These are phyloP conservation scores for Priceomyces melissophilus DNA, from an alignment of 805 yeast species.

Conservation along the genomic window DNA sequence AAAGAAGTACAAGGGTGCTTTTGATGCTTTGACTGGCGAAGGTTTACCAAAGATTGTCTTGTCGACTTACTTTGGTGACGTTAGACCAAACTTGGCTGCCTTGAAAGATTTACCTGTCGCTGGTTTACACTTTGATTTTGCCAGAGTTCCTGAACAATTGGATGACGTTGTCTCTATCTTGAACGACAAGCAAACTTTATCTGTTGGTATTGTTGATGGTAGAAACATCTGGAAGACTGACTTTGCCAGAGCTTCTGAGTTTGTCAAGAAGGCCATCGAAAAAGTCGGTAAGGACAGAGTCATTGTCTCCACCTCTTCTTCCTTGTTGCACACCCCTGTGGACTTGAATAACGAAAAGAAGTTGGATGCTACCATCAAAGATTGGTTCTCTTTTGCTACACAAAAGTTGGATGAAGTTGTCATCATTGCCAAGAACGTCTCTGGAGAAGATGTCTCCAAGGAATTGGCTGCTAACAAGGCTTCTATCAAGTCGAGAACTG, in stretches of 20 bases:
- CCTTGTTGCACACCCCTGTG: conserved; percentile 97
- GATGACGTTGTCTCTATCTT: conserved; percentile 72
- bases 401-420: conserved; percentile 94
- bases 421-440: conserved; percentile 78
- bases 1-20: conserved; percentile 87
- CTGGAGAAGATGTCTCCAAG: conserved; percentile 76
- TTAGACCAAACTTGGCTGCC: conserved; percentile 90
- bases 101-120: conserved; percentile 88
- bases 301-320: conserved; percentile 91
- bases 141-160: conserved; percentile 94
- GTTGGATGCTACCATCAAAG: conserved; percentile 86
- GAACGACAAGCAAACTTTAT: conserved; percentile 68
- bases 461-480: conserved; percentile 82
- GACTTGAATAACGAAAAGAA: conserved; percentile 90
- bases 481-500: conserved; percentile 79
- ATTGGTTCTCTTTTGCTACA: conserved; percentile 98
- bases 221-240: conserved; percentile 99
- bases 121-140: conserved; percentile 95
- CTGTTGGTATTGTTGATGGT: conserved; percentile 98
- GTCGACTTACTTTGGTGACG: conserved; percentile 97
- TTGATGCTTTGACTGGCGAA: conserved; percentile 65
- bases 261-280: conserved; percentile 78
- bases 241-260: conserved; percentile 78
- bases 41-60: conserved; percentile 73
- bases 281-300: conserved; percentile 86